Evolutionary conservation across 1,139 yeast species (phyloP).

Genomic region (Scheffersomyces stambukii): DNA sequence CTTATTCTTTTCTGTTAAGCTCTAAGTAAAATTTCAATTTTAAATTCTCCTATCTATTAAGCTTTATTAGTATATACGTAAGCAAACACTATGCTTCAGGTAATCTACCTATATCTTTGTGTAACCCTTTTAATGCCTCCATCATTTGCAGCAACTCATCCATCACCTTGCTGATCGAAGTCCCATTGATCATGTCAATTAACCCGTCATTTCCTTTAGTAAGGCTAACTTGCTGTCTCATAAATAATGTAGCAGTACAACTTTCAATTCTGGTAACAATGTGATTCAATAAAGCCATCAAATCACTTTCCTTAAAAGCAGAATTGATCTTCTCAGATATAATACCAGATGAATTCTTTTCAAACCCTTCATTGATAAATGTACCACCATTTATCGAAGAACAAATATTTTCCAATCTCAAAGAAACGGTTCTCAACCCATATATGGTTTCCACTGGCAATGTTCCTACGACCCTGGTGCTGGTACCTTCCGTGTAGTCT

Average conservation of each 20-base stretch:
- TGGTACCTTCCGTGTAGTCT: constrained; percentile 14
- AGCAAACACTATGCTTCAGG: no score
- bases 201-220: constrained; percentile 20
- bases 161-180: constrained; percentile 23
- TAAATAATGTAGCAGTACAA: constrained; percentile 34
- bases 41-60: no score
- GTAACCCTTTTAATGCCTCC: constrained; percentile 10
- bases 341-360: constrained; percentile 20
- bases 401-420: constrained; percentile 49
- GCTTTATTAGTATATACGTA: no score
- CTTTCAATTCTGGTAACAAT: constrained; percentile 62
- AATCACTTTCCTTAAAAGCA: constrained; percentile 31
- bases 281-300: constrained; percentile 54
- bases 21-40: no score
- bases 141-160: constrained; percentile 19
- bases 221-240: constrained; percentile 30
- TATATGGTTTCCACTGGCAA: constrained; percentile 43
- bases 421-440: constrained; percentile 44
- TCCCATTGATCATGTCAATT: constrained; percentile 19
- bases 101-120: no score
- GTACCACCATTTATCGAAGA: constrained; percentile 27
- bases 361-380: constrained; percentile 23
- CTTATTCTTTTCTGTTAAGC: no score
- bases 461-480: constrained; percentile 32
- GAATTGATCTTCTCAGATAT: constrained; percentile 19